Base-by-base conservation (phyloP, 1,139 yeast species). In the Candida pseudocylindracea region DNA sequence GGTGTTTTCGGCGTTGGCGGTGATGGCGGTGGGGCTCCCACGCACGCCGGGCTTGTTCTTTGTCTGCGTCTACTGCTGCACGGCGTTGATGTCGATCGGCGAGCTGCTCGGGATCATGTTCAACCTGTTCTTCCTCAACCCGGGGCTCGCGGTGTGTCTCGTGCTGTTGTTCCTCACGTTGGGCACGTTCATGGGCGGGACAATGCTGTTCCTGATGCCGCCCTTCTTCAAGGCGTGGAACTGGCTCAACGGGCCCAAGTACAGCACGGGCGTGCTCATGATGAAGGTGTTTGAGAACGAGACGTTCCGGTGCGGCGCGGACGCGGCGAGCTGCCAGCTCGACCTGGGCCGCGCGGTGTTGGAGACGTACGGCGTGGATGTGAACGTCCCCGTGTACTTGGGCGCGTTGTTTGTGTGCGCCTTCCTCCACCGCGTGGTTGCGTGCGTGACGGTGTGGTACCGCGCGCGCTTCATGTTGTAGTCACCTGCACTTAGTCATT, bases 161-260 rank as follows among this genome's bases (percentile, higher is more conserved):
- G 63, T 80, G 32, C 63, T 83, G 0, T 63, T 69, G 8, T 45
- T 75, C 27, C 51, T 76, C 33, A 64, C 78, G 3, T 54, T 79
- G 36, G 88, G 85, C 7, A 65, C 75, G 12, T 68, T 75, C 42
- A 76, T 80, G 91, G 80, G 81, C 4, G 94, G 93, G n/a, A 58
- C 85, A 6, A 63, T 81, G 72, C 74, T 93, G 0, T 52, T 78
- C 40, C 60, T 72, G 28, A 68, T 80, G 74, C 81, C 81, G 7
- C 53, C 53, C 1, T 67, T 80, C 34, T 63, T 80, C 45, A 58
- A 59, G 39, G 92, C 72, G 0, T 53, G 75, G 47, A 80, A 79
- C 49, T 80, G 70, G 52, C 42, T 75, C 10, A 73, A 71, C 35
- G 93, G 93, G 2, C 51, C 75, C 44, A 75, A 73, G 43, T 80